Base-by-base conservation (phyloP, 805 yeast species). In the Kodamaea neixiangensis region DNA sequence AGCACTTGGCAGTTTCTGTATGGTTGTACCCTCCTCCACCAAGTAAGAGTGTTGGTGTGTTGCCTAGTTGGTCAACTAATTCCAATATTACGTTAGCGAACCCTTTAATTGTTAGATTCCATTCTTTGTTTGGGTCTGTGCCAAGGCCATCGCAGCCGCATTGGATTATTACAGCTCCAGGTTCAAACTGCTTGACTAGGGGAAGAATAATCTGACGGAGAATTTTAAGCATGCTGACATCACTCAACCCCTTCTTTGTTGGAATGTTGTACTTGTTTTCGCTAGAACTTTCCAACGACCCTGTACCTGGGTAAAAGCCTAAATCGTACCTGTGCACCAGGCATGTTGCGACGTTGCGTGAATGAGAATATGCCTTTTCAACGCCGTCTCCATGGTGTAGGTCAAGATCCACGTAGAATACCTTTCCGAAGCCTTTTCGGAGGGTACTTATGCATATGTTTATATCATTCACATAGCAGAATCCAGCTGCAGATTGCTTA, bases 321-420 rank as follows among this genome's bases (percentile, higher is more conserved):
- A 75, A 49, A 49, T 84, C 93, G 54, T 66, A 72, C 25, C 87
- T 61, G 65, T 87, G 96, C 2, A 86, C 53, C 0, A 91, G 85
- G 17, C 85, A 69, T 0, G 88, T 83, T 47, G 78, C 64, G 0
- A 87, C 87, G 29, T 76, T 77, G 37, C 74, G 71, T 1, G 86
- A 78, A 52, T 68, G 74, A 53, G 73, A 67, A 65, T 85, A 87
- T 0, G 90, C 89, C 2, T 71, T 68, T 46, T 85, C 85, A 5
- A 87, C 93, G 0, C 91, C 96, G 63, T 87, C 92, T 0, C 93
- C 92, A 64, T 87, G 92, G 62, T 87, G 96, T 6, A 87, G 63
- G 64, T 87, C 96, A 5, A 87, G 65, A 63, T 87, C 96, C 3
- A 87, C 63, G 58, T 87, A 87, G 59, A 83, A 68, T 1, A 87